Evolutionary conservation across 2,329 filamentous ascomycete genomes (phyloP), one percentile per base, ranked within the genome.

Genomic region (Lasiodiplodia sp.): DNA sequence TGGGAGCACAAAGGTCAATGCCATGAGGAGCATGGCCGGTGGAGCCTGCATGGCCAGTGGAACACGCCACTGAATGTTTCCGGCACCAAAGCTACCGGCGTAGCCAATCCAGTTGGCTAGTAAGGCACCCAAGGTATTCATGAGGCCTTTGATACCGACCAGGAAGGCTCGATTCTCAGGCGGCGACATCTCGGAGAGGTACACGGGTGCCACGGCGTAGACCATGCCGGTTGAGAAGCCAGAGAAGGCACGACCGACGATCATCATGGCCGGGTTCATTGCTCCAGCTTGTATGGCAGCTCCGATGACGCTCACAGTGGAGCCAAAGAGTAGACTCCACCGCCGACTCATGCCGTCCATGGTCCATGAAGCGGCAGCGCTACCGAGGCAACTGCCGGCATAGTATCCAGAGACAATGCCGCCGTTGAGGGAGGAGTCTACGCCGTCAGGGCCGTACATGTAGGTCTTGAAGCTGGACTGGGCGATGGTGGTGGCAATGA

Each of bases 101-200:
- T 80, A 82, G 3, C 80, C 81, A 55, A 83, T 77, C 80, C 80
- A 83, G 58, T 78, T 79, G 1, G 79, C 81, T 11, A 73, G 64
- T 69, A 80, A 78, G 60, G 77, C 82, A 4, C 81, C 82, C 7
- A 79, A 67, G 0, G 78, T 73, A 31, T 71, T 53, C 71, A 62
- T 62, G 16, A 62, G 57, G 1, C 57, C 57, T 14, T 62, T 62
- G 7, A 62, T 16, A 7, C 57, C 57, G 0, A 62, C 57, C 3
- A 62, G 14, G 38, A 62, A 62, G 2, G 57, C 57, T 8, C 57
- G 38, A 16, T 62, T 62, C 8, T 62, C 57, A 0, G 57, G 38
- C 11, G 57, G 57, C 7, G 57, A 62, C 16, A 62, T 38, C 40
- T 62, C 57, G 4, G 57, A 62, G 2, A 62, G 40, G 40, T 62